A percentile compares a stretch with the other conserved stretches of the same genome.
Evolutionary conservation across 768 basidiomycete species (phyloP).

Genomic region (Collybia sordida): DNA sequence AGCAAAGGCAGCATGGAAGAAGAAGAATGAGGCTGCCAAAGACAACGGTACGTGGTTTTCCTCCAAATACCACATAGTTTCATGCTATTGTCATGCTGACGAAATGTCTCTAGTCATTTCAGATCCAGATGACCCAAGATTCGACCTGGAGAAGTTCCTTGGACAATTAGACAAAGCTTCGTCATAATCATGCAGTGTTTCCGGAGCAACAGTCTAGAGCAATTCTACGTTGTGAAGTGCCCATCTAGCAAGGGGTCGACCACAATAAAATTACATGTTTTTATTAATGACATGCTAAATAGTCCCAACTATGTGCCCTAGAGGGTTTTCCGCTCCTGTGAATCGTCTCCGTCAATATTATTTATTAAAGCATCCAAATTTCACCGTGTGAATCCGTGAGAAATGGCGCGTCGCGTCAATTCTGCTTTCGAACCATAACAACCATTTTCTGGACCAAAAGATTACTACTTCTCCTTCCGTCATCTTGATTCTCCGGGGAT

Average conservation of each 20-base stretch:
- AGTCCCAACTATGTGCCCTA: not conserved
- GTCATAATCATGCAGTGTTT: slow-evolving; percentile 38
- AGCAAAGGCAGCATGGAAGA: slow-evolving; percentile 90
- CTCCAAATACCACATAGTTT: too few relatives aligned
- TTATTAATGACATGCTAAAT: not conserved
- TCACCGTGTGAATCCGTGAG: slow-evolving; percentile 28
- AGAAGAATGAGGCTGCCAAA: slow-evolving; percentile 60
- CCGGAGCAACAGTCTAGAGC: slow-evolving; percentile 14
- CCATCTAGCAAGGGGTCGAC: not conserved
- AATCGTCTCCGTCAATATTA: slow-evolving; percentile 18
- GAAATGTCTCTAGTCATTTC: slow-evolving; percentile 64
- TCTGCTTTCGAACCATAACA: slow-evolving; percentile 2
- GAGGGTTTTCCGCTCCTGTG: slow-evolving; percentile 16
- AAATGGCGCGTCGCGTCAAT: slow-evolving; percentile 41
- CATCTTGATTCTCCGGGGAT: not conserved
- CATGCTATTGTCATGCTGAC: slow-evolving; percentile 10
- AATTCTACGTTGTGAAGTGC: slow-evolving; percentile 6
- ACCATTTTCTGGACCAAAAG: slow-evolving; percentile 3
- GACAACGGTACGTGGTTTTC: slow-evolving; percentile 50
- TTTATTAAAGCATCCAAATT: not conserved
- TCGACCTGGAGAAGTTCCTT: slow-evolving; percentile 92
- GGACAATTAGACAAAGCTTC: slow-evolving; percentile 72
- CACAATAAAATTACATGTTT: not conserved
- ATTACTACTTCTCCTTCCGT: not conserved
- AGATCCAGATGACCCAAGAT: slow-evolving; percentile 92